Evolutionary conservation across 2,329 filamentous ascomycete genomes (phyloP).

Genomic region (Colletotrichum aenigma): DNA sequence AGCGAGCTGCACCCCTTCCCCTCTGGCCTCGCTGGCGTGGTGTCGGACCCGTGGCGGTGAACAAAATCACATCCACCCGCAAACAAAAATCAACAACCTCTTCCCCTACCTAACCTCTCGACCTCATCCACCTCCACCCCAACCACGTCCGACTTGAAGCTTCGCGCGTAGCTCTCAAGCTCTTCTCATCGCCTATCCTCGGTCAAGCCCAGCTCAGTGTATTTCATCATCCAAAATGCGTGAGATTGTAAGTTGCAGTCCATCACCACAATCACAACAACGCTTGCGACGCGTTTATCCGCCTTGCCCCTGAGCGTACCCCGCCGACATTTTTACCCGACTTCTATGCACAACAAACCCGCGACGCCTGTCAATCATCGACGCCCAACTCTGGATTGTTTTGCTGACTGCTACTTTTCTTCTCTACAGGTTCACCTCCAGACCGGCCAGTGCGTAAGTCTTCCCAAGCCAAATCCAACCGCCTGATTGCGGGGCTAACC

Average conservation of each 20-base stretch:
- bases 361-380: neutral
- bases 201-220: conserved; percentile 23
- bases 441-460: conserved; percentile 96
- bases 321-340: conserved; percentile 18
- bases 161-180: conserved; percentile 32
- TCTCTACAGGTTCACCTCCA: conserved; percentile 91
- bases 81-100: conserved; percentile 41
- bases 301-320: conserved; percentile 36
- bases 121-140: conserved; percentile 26
- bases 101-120: conserved; percentile 25
- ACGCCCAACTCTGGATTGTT: neutral
- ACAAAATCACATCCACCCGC: conserved; percentile 26
- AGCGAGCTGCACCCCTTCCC: conserved; percentile 31
- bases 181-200: conserved; percentile 28
- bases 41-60: conserved; percentile 36
- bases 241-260: conserved; percentile 65
- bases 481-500: conserved; percentile 37
- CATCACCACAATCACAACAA: conserved; percentile 6
- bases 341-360: neutral
- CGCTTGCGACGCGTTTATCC: conserved; percentile 41
- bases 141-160: conserved; percentile 23
- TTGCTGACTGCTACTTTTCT: conserved; percentile 59
- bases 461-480: neutral
- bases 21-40: conserved; percentile 9
- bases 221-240: conserved; percentile 58